These are phyloP conservation scores for Mucor indicus DNA, from an alignment of 371 early-diverging fungal species.

Conservation along the genomic window DNA sequence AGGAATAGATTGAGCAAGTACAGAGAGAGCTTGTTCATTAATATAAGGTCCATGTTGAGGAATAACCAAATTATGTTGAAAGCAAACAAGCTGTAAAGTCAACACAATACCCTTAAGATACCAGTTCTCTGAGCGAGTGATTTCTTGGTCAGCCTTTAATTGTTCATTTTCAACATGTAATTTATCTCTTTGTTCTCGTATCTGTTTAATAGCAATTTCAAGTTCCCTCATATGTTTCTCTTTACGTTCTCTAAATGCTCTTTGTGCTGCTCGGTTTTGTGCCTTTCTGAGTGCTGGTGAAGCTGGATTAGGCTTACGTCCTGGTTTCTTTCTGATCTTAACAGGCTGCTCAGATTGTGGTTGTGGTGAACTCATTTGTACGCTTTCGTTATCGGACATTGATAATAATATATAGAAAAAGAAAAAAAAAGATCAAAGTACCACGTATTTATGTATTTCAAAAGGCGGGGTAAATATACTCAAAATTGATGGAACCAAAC, in stretches of 20 bases:
- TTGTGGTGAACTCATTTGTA: too few relatives aligned
- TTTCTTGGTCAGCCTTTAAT: conserved; percentile 49
- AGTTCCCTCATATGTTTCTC: conserved; percentile 68
- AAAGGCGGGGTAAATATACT: too few relatives aligned
- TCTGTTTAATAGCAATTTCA: conserved; percentile 62
- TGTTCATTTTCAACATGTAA: conserved; percentile 48
- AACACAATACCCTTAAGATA: conserved; percentile 56
- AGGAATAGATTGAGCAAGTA: conserved; percentile 38
- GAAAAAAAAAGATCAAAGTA: too few relatives aligned
- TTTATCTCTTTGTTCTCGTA: conserved; percentile 54
- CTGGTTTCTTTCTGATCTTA: conserved; percentile 73
- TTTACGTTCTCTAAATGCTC: conserved; percentile 80
- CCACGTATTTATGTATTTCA: too few relatives aligned
- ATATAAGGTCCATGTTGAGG: conserved; percentile 42
- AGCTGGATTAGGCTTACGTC: conserved; percentile 77
- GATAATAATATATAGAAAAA: too few relatives aligned
- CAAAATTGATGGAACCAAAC: too few relatives aligned
- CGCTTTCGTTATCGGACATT: too few relatives aligned
- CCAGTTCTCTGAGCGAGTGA: conserved; percentile 62
- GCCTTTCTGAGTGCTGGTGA: conserved; percentile 73
- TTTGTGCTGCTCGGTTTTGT: conserved; percentile 80
- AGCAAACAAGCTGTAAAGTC: conserved; percentile 50
- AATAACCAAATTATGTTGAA: conserved; percentile 41
- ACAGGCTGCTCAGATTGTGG: conserved; percentile 18
- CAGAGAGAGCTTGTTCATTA: conserved; percentile 30